Evolutionary conservation across 169 alveolate genomes (phyloP), one percentile per base, ranked within the genome.

Genomic region (Cystoisospora suis): DNA sequence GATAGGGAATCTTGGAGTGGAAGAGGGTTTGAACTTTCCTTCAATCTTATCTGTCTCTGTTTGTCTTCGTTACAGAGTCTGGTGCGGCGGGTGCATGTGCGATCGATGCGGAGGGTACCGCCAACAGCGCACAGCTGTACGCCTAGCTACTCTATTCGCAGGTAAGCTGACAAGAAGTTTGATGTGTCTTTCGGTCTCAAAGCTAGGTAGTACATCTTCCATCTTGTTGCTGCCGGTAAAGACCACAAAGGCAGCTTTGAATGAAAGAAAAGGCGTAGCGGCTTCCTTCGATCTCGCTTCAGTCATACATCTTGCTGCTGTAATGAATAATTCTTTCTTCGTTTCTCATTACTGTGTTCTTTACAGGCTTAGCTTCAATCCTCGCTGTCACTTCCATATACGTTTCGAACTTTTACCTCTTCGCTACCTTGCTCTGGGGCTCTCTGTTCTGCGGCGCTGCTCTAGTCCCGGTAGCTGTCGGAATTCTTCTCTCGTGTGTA

Each of bases 381-480:
- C 45, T 70, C 27, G 92, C 92, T 1, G 65, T 59, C 29, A 27
- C 83, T 4, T 87, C 86, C 87, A 46, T 87, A 38, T 95, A 94
- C 79, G 90, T 94, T 56, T 89, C 75, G 29, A 88, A 91, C 85
- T 81, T 94, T 72, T 23, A 87, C 34, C 93, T 93, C 75, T 94
- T 95, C 88, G 91, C 94, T 38, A 87, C 93, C 70, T 81, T 94
- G 75, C 91, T 95, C 46, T 95, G 96, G 96, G 91, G 94, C 38
- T 95, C 95, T 44, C 92, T 95, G 40, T 95, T 95, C 89, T 93
- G 87, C 75, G 97, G 97, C 3, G 96, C 97, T 12, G 96, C 97
- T 34, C 91, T 94, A 44, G 96, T 94, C 40, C 97, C 97, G 0
- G 96, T 94, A 34, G 95, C 96, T 15, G 95, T 95, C 0, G 97